A percentile compares a stretch with the other conserved stretches of the same genome.
Conservation (phyloP, 805 yeast species). For the Lipomyces spencermartinsiae region DNA sequence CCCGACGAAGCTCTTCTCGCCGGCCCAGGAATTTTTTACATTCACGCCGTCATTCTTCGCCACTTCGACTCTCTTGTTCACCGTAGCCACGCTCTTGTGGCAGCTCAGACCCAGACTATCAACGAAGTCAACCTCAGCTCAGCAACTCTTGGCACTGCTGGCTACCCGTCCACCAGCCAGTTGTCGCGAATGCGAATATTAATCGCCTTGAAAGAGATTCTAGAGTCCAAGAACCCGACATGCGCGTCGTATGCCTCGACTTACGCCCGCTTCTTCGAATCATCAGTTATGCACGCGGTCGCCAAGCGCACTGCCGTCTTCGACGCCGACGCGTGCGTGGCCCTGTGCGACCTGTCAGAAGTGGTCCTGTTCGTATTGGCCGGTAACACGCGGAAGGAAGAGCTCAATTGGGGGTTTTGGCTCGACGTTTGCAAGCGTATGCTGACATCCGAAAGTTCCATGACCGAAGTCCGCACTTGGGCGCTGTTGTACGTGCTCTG, state of each 20-base stretch:
- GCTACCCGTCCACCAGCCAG: conserved; percentile 14
- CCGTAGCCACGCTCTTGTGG: conserved; percentile 6
- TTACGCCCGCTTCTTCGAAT: conserved; percentile 48
- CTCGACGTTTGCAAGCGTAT: conserved; percentile 61
- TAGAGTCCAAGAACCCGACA: conserved; percentile 41
- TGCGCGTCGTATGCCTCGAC: conserved; percentile 45
- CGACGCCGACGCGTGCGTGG: conserved; percentile 48
- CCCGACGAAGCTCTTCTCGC: conserved; percentile 38
- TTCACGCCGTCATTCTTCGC: conserved; percentile 42
- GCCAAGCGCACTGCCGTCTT: conserved; percentile 45
- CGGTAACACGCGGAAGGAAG: conserved; percentile 42
- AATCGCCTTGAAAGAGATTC: conserved; percentile 47
- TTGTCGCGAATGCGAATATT: conserved; percentile 43
- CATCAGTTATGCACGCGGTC: conserved; percentile 46
- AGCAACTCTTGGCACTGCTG: conserved; percentile 23
- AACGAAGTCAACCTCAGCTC: conserved; percentile 13
- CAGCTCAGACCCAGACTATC: neutral
- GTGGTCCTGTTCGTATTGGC: conserved; percentile 47
- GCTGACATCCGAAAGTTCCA: conserved; percentile 67
- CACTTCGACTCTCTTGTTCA: conserved; percentile 39
- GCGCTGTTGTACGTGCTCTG: conserved; percentile 75
- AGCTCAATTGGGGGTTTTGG: conserved; percentile 81
- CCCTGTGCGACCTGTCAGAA: conserved; percentile 51
- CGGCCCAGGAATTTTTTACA: conserved; percentile 45
- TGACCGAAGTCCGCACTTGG: conserved; percentile 65